Conservation (phyloP, 208 protist species). For the Leishmania major region DNA sequence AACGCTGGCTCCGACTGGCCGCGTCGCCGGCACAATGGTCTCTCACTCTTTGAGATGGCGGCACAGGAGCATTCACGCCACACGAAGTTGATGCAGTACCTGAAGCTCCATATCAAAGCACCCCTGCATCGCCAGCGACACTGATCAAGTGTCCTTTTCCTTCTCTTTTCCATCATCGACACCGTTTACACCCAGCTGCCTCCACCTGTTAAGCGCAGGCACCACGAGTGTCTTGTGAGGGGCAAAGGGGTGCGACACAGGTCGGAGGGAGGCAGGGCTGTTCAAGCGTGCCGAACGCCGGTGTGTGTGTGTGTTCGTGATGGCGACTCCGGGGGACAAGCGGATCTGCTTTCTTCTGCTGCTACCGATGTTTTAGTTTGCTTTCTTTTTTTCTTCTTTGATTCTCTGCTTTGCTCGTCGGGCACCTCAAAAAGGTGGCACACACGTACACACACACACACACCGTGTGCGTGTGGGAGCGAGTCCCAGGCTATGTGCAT, state of each 20-base stretch:
- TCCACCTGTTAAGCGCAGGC: neutral
- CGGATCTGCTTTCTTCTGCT: neutral
- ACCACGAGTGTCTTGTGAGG: neutral
- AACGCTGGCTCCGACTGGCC: constrained; percentile 53
- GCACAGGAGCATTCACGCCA: constrained; percentile 20
- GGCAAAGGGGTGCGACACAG: neutral
- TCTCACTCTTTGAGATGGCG: constrained; percentile 34
- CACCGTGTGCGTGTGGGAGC: neutral
- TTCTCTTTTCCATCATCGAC: neutral
- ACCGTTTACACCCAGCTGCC: neutral
- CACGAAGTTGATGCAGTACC: constrained; percentile 28
- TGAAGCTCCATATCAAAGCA: constrained; percentile 8
- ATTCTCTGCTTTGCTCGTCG: neutral
- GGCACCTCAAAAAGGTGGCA: neutral
- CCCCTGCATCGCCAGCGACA: neutral
- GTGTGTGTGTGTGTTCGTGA: neutral
- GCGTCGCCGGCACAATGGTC: constrained; percentile 20
- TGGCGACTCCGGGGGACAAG: neutral
- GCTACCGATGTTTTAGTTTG: neutral
- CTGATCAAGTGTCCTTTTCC: neutral
- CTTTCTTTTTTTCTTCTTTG: neutral
- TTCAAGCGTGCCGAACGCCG: neutral
- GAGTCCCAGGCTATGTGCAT: neutral
- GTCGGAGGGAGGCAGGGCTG: neutral
- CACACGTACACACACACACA: neutral